phyloP scores from a whole-genome alignment of 2,329 filamentous ascomycete species.

The Fusarium coicis region DNA sequence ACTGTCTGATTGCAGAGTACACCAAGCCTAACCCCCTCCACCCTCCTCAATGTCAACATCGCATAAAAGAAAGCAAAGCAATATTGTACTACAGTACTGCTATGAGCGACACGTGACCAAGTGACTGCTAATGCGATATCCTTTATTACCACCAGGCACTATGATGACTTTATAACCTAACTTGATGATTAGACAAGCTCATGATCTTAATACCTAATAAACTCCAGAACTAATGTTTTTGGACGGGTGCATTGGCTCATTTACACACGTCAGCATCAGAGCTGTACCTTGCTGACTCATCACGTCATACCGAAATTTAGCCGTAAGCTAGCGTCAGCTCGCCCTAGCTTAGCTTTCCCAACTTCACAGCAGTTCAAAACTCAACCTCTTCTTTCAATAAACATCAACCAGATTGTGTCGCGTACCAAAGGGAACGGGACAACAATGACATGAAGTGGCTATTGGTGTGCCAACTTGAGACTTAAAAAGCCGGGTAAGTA shows the following conservation, averaged over 20 bases:
- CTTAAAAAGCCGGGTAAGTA: constrained; percentile 39
- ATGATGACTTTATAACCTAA: background rate
- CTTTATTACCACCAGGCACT: background rate
- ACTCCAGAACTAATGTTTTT: background rate
- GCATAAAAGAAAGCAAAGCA: background rate
- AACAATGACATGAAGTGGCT: constrained; percentile 20
- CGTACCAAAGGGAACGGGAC: background rate
- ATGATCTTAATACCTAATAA: background rate
- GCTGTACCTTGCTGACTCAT: constrained; percentile 6
- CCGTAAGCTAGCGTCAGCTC: constrained; percentile 19
- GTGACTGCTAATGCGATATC: background rate
- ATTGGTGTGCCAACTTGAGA: background rate
- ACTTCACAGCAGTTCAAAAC: constrained; percentile 20
- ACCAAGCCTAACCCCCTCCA: background rate
- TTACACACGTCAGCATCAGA: background rate
- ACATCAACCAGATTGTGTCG: constrained; percentile 5
- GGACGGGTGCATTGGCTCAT: background rate
- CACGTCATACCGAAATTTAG: constrained; percentile 21
- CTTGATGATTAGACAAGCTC: background rate
- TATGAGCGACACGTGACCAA: background rate
- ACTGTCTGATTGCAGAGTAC: constrained; percentile 21
- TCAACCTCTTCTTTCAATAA: constrained; percentile 18
- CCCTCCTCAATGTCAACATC: background rate
- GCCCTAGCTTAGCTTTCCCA: constrained; percentile 26
- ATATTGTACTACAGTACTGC: background rate